phyloP scores from a whole-genome alignment of 108 stramenopile species.

The Stephanodiscus minutulus region DNA sequence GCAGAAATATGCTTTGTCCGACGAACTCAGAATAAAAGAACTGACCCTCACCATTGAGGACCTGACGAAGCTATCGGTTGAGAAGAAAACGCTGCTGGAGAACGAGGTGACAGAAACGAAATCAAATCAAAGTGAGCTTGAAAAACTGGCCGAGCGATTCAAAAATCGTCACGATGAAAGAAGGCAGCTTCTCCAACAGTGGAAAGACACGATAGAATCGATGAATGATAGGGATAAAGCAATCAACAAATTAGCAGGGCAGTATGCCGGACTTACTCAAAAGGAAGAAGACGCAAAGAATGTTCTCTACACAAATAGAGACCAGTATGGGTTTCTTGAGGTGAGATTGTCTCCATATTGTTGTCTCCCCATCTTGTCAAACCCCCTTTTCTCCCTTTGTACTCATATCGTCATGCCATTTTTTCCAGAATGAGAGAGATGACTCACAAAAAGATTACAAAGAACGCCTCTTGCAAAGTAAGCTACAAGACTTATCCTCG shows the following conservation, averaged over 20 bases:
- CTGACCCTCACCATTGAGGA: constrained; percentile 65
- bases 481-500: constrained; percentile 57
- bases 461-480: constrained; percentile 58
- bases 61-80: constrained; percentile 50
- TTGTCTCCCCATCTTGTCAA: not conserved
- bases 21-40: constrained; percentile 79
- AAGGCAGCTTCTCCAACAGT: constrained; percentile 71
- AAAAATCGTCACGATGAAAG: constrained; percentile 76
- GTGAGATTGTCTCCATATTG: constrained; percentile 8
- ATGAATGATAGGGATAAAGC: constrained; percentile 77
- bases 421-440: constrained; percentile 51
- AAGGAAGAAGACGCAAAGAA: constrained; percentile 30
- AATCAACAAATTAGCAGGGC: constrained; percentile 52
- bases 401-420: not conserved
- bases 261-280: constrained; percentile 37
- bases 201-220: constrained; percentile 78
- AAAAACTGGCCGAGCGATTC: constrained; percentile 60
- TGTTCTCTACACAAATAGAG: constrained; percentile 30
- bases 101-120: constrained; percentile 65
- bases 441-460: constrained; percentile 52
- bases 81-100: constrained; percentile 56
- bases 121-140: constrained; percentile 73
- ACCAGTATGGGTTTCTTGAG: constrained; percentile 41
- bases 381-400: not conserved
- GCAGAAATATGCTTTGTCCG: constrained; percentile 76